Evolutionary conservation across 371 early-diverging fungal genomes (phyloP).

Genomic region (Sporodiniella umbellata): DNA sequence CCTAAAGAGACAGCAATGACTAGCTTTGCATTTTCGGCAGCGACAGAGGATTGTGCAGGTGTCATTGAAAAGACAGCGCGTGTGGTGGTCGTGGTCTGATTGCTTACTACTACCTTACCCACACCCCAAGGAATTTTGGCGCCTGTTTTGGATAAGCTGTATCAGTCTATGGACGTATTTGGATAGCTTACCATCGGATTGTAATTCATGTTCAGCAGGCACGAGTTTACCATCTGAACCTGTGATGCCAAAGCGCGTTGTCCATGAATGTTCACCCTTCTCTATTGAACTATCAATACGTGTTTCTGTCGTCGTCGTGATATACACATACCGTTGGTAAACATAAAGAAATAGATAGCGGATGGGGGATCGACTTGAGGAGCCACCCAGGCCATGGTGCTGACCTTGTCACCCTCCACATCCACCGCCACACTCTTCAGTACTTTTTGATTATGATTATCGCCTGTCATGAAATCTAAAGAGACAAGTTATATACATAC

Average conservation of each 20-base stretch:
- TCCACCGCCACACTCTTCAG: constrained; percentile 24
- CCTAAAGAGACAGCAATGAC: constrained; percentile 12
- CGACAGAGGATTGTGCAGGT: constrained; percentile 16
- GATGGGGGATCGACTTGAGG: constrained; percentile 40
- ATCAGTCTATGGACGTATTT: not conserved
- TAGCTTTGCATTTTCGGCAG: constrained; percentile 14
- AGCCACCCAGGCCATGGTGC: constrained; percentile 26
- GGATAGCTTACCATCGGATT: constrained; percentile 28
- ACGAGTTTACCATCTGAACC: constrained; percentile 21
- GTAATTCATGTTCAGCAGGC: constrained; percentile 25
- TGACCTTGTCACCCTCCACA: constrained; percentile 18
- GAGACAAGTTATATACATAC: too few relatives aligned
- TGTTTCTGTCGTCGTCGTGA: too few relatives aligned
- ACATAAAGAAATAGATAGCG: constrained; percentile 47
- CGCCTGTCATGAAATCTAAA: constrained; percentile 44
- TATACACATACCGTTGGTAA: constrained; percentile 40
- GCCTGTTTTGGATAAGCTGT: constrained; percentile 12
- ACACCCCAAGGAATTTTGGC: constrained; percentile 45
- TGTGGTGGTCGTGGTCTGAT: constrained; percentile 1
- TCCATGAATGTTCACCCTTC: constrained; percentile 38
- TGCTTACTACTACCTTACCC: constrained; percentile 20
- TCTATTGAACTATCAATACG: constrained; percentile 12
- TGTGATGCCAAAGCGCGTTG: constrained; percentile 38
- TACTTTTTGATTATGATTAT: constrained; percentile 28
- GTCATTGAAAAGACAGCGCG: constrained; percentile 6